Evolutionary conservation across 1,284 basidiomycete genomes (phyloP).

Genomic region (Boletellus sp.): DNA sequence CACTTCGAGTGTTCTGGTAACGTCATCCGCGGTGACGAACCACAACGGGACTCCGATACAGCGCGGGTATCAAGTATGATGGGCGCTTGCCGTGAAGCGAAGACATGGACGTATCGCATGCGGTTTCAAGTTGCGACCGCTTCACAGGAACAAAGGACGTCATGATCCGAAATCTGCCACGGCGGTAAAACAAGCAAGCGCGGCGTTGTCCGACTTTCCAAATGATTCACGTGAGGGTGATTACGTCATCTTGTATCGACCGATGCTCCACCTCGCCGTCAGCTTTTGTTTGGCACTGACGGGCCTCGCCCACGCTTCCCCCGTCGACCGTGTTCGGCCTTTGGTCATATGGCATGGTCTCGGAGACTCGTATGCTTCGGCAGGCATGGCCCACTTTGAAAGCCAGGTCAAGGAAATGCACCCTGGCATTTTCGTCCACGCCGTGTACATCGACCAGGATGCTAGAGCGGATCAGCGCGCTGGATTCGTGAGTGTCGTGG

Average conservation of each 20-base stretch:
- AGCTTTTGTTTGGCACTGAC: constrained; percentile 14
- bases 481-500: constrained; percentile 62
- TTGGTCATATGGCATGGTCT: constrained; percentile 96
- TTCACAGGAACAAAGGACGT: no score
- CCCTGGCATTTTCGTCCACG: constrained; percentile 85
- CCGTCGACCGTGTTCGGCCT: constrained; percentile 45
- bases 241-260: constrained; percentile 9
- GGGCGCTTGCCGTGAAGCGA: no score
- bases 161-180: no score
- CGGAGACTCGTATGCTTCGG: constrained; percentile 63
- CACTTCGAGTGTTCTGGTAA: no score
- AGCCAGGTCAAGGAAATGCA: constrained; percentile 65
- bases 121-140: no score
- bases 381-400: constrained; percentile 70
- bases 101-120: no score
- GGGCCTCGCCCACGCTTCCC: constrained; percentile 8
- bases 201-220: no score
- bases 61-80: no score
- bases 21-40: no score
- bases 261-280: constrained; percentile 16
- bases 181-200: no score
- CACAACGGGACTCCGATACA: no score
- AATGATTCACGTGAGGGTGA: background rate
- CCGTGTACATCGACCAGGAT: constrained; percentile 69
- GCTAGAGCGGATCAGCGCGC: constrained; percentile 72